Evolutionary conservation across 2,329 filamentous ascomycete genomes (phyloP).

Genomic region (Pezicula radicicola): DNA sequence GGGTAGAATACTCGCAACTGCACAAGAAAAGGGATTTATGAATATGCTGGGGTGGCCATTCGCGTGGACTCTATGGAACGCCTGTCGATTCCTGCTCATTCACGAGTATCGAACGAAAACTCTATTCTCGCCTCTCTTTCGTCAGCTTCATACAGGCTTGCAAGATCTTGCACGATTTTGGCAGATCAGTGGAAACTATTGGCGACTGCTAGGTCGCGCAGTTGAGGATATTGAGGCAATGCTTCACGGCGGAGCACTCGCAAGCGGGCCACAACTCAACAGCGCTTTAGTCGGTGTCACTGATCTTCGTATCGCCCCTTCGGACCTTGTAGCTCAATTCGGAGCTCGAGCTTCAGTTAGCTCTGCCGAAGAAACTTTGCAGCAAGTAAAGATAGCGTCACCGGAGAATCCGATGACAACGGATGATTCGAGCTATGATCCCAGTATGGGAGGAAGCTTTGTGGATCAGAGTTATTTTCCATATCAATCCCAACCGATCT

Average conservation of each 20-base stretch:
- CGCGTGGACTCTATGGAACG: neutral
- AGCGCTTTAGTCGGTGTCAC: neutral
- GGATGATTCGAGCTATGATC: neutral
- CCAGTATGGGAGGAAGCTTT: neutral
- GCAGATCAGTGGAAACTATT: conserved; percentile 1
- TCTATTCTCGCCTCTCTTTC: neutral
- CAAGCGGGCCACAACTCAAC: neutral
- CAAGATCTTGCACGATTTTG: neutral
- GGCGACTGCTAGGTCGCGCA: neutral
- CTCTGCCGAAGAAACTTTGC: too few species aligned
- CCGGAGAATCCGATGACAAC: neutral
- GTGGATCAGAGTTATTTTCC: neutral
- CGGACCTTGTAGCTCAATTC: neutral
- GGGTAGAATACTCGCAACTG: neutral
- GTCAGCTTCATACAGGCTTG: neutral
- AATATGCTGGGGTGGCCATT: neutral
- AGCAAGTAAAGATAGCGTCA: neutral
- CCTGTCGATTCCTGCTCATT: neutral
- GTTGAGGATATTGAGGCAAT: neutral
- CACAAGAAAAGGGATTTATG: neutral
- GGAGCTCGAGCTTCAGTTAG: neutral
- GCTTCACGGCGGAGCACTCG: too few species aligned
- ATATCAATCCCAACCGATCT: neutral
- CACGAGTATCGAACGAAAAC: neutral
- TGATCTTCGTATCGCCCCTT: neutral